Evolutionary conservation across 805 yeast species (phyloP).

Genomic region (Scheffersomyces spartinae): DNA sequence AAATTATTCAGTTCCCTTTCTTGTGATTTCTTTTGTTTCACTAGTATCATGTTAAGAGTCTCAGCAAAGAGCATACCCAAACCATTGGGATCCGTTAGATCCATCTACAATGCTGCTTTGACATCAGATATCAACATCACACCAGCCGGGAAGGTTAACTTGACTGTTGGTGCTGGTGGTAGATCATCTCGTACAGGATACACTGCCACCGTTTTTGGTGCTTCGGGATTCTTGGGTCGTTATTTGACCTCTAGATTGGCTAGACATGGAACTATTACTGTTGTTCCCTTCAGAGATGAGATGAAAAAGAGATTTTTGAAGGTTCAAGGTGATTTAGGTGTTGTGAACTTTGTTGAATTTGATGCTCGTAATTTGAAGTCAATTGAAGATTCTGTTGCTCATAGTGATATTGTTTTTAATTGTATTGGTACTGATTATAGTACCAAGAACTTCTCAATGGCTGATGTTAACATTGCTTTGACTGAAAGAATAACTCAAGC

Average conservation of each 20-base stretch:
- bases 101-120: constrained; percentile 29
- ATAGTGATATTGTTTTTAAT: constrained; percentile 76
- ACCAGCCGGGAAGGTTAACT: constrained; percentile 59
- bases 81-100: constrained; percentile 13
- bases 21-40: too few relatives aligned
- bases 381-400: constrained; percentile 65
- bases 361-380: constrained; percentile 70
- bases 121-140: constrained; percentile 61
- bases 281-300: constrained; percentile 76
- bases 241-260: constrained; percentile 63
- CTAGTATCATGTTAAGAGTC: constrained; percentile 23
- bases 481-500: constrained; percentile 70
- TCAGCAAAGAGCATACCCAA: constrained; percentile 8
- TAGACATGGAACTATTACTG: constrained; percentile 66
- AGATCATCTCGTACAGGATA: constrained; percentile 79
- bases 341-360: constrained; percentile 71
- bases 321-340: constrained; percentile 80
- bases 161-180: constrained; percentile 70
- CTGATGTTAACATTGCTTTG: constrained; percentile 73
- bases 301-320: constrained; percentile 67
- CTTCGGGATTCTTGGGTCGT: constrained; percentile 69
- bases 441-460: constrained; percentile 74
- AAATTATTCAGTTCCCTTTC: too few relatives aligned
- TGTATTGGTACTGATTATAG: constrained; percentile 64
- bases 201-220: constrained; percentile 84